Conservation (phyloP, 2,329 filamentous ascomycete genomes). For the Colletotrichum chlorophyti region DNA sequence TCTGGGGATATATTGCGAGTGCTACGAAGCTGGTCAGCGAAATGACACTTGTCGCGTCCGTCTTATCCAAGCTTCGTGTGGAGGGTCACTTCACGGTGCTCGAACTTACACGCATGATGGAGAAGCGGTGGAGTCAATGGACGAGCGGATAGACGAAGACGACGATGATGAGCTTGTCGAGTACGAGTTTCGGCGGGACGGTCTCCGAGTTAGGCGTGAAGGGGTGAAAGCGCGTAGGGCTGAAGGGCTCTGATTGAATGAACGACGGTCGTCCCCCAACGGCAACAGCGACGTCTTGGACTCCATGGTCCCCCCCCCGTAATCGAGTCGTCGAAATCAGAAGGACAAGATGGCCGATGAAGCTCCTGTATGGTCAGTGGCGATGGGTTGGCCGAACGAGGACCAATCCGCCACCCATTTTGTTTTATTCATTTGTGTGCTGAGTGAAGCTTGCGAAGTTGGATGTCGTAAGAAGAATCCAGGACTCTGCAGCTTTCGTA, state of each 20-base stretch:
- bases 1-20: slow-evolving; percentile 51
- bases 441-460: slow-evolving; percentile 9
- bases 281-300: slow-evolving; percentile 37
- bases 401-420: slow-evolving; percentile 25
- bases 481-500: slow-evolving; percentile 24
- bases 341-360: background rate
- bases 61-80: no score
- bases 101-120: slow-evolving; percentile 43
- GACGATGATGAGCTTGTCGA: slow-evolving; percentile 33
- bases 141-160: slow-evolving; percentile 33
- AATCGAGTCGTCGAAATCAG: background rate
- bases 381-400: slow-evolving; percentile 8
- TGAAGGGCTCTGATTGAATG: slow-evolving; percentile 36
- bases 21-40: slow-evolving; percentile 39
- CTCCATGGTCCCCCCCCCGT: slow-evolving; percentile 34
- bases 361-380: slow-evolving; percentile 8
- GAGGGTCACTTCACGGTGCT: background rate
- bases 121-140: slow-evolving; percentile 32
- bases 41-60: no score
- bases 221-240: slow-evolving; percentile 41
- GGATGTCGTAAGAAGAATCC: slow-evolving; percentile 25
- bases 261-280: slow-evolving; percentile 34
- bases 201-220: slow-evolving; percentile 38
- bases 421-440: slow-evolving; percentile 22
- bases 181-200: slow-evolving; percentile 39